Evolutionary conservation across 2,329 filamentous ascomycete species (phyloP).

Genomic region (Aspergillus sp.): DNA sequence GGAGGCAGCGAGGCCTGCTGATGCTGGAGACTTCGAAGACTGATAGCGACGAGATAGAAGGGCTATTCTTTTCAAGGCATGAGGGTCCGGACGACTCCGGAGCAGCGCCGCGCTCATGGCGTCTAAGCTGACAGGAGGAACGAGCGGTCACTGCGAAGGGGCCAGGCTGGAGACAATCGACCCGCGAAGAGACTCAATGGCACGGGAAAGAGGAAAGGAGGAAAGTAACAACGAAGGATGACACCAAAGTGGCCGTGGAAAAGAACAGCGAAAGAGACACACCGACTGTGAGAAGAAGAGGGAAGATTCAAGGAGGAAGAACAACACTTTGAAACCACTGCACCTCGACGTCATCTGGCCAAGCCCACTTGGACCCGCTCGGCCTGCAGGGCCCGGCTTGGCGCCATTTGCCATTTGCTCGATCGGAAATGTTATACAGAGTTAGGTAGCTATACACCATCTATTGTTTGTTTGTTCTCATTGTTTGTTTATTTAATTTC

Average conservation of each 20-base stretch:
- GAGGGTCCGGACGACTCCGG: constrained; percentile 32
- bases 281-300: constrained; percentile 11
- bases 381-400: constrained; percentile 11
- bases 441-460: neutral
- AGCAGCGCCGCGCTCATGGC: constrained; percentile 37
- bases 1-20: constrained; percentile 16
- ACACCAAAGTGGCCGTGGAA: neutral
- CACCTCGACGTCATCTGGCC: constrained; percentile 6
- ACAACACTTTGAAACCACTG: neutral
- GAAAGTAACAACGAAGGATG: neutral
- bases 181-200: neutral
- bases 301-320: neutral
- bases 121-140: constrained; percentile 10
- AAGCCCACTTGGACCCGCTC: constrained; percentile 5
- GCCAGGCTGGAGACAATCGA: neutral
- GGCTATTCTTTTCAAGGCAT: constrained; percentile 31
- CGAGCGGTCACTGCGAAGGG: neutral
- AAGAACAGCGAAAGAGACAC: neutral
- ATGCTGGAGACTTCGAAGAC: constrained; percentile 15
- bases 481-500: too few species aligned
- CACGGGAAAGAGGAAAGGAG: constrained; percentile 5
- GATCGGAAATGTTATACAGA: neutral
- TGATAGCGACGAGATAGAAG: constrained; percentile 25
- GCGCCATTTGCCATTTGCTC: neutral
- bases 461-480: neutral